Evolutionary conservation across 1,139 yeast genomes (phyloP).

Genomic region (Blastobotrys niveus): DNA sequence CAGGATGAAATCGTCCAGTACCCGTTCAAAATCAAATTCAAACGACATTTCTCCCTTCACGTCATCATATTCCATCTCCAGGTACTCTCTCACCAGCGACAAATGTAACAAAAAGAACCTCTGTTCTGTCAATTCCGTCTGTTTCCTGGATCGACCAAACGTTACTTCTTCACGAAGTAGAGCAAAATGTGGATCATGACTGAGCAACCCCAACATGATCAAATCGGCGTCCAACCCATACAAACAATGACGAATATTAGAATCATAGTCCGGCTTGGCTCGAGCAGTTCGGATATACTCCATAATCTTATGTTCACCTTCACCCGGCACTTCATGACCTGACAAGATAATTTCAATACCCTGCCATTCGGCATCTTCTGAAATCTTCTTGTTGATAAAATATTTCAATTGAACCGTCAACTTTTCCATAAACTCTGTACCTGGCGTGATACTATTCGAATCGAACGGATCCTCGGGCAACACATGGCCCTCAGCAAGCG

Average conservation of each 20-base stretch:
- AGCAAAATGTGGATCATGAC: conserved; percentile 96
- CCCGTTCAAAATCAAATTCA: conserved; percentile 78
- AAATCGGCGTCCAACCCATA: conserved; percentile 98
- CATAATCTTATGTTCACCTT: conserved; percentile 98
- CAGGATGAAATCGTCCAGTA: conserved; percentile 87
- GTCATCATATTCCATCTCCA: conserved; percentile 77
- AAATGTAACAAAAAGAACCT: conserved; percentile 78
- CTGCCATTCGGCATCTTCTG: conserved; percentile 89
- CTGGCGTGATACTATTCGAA: conserved; percentile 94
- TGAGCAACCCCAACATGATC: conserved; percentile 89
- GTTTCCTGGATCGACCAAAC: conserved; percentile 57
- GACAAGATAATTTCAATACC: conserved; percentile 76
- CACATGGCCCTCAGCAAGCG: conserved; percentile 48
- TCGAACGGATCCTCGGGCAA: conserved; percentile 63
- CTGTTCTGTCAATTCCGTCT: conserved; percentile 65
- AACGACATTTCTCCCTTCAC: conserved; percentile 55
- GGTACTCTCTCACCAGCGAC: conserved; percentile 81
- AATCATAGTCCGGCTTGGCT: conserved; percentile 77
- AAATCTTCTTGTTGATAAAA: conserved; percentile 83
- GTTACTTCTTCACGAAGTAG: conserved; percentile 91
- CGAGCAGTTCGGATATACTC: conserved; percentile 82
- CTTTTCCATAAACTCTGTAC: conserved; percentile 94
- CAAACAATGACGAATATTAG: conserved; percentile 87
- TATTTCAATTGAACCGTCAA: conserved; percentile 77
- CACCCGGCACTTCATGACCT: conserved; percentile 98